Evolutionary conservation across 2,329 filamentous ascomycete genomes (phyloP).

Genomic region (Colletotrichum karsti): DNA sequence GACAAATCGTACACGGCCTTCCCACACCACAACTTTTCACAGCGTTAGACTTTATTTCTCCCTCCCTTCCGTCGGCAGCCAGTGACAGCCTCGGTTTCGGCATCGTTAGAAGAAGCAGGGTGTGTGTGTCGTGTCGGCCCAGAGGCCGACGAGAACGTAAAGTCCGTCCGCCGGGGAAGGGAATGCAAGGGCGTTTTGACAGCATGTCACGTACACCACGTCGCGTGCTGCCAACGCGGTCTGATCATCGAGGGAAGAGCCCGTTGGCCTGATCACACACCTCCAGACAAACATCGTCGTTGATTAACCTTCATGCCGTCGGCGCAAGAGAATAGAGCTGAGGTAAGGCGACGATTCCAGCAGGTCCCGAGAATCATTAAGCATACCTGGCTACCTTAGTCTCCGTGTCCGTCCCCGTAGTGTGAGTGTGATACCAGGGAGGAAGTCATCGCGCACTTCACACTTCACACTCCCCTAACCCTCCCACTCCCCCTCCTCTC

Average conservation of each 20-base stretch:
- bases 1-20: background rate
- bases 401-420: too few species aligned
- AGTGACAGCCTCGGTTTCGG: conserved; percentile 12
- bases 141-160: too few species aligned
- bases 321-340: too few species aligned
- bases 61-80: background rate
- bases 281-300: too few species aligned
- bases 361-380: background rate
- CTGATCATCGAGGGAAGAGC: background rate
- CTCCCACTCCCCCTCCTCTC: background rate
- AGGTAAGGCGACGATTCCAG: background rate
- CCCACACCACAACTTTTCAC: background rate
- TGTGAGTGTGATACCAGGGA: too few species aligned
- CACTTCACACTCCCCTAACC: background rate
- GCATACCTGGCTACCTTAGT: background rate
- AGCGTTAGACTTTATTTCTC: too few species aligned
- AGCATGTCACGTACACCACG: too few species aligned
- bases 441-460: too few species aligned
- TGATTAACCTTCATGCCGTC: too few species aligned
- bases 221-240: background rate
- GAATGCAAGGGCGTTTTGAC: background rate
- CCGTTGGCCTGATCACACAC: background rate
- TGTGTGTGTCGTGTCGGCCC: too few species aligned
- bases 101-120: background rate
- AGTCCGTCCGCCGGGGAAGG: background rate